A percentile compares a stretch with the other conserved stretches of the same genome.
phyloP scores from a whole-genome alignment of 148 eudicot species.

The Dysphania ambrosioides region DNA sequence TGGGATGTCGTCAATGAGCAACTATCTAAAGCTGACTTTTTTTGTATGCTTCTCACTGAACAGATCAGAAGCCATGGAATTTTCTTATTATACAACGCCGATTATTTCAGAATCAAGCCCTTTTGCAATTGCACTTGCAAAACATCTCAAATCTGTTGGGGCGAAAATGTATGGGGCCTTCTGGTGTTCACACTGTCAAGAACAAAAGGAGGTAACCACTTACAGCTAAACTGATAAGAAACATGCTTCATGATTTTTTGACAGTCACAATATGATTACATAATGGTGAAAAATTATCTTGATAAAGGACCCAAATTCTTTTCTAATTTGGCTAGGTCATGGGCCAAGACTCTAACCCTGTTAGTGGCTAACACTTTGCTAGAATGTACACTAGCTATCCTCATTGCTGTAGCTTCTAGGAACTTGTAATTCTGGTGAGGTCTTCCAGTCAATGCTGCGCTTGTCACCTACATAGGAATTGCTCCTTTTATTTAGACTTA shows the following conservation, averaged over 20 bases:
- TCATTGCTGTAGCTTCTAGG: no score
- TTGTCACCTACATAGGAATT: no score
- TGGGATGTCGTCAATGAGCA: not conserved
- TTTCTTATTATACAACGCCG: conserved; percentile 54
- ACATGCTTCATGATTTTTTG: not conserved
- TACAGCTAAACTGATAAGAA: not conserved
- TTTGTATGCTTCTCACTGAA: conserved; percentile 19
- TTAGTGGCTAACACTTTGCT: no score
- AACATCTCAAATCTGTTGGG: conserved; percentile 75
- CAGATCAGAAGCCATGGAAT: conserved; percentile 56
- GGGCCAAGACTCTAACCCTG: no score
- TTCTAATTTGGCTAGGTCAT: no score
- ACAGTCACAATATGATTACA: no score
- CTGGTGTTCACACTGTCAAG: conserved; percentile 93
- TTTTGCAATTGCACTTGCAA: conserved; percentile 68
- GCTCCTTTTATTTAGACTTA: no score
- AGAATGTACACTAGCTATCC: no score
- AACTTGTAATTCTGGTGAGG: no score
- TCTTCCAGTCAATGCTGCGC: no score
- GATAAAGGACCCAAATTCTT: no score
- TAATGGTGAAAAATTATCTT: no score
- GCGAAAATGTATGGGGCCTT: conserved; percentile 98
- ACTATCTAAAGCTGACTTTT: conserved; percentile 5
- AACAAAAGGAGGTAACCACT: conserved; percentile 72
- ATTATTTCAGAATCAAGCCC: conserved; percentile 68